phyloP scores from a whole-genome alignment of 2,329 filamentous ascomycete genomes.

The Colletotrichum plurivorum region DNA sequence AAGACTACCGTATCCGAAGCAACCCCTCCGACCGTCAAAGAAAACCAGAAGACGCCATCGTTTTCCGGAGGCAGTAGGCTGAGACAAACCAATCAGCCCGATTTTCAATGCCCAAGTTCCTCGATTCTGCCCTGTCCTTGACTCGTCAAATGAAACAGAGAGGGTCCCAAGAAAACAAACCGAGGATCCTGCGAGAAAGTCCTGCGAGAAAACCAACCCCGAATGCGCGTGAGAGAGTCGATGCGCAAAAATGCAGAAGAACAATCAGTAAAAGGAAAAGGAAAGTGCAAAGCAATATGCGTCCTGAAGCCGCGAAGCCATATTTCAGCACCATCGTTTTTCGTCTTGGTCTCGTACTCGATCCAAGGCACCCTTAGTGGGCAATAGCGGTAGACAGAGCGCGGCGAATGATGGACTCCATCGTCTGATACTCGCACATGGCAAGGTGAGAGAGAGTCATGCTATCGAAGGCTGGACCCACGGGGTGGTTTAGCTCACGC shows the following conservation, averaged over 20 bases:
- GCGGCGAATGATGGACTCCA: constrained; percentile 65
- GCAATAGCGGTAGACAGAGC: constrained; percentile 48
- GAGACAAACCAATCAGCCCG: constrained; percentile 20
- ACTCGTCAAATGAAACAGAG: constrained; percentile 15
- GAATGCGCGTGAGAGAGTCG: not conserved
- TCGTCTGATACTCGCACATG: constrained; percentile 60
- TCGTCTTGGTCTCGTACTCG: constrained; percentile 7
- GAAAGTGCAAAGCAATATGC: constrained; percentile 1
- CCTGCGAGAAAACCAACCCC: not conserved
- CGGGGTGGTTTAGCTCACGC: constrained; percentile 60
- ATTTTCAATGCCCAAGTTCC: not conserved
- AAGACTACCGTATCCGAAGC: constrained; percentile 9
- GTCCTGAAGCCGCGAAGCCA: not conserved
- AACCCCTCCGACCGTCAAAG: constrained; percentile 17
- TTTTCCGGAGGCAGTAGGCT: not conserved
- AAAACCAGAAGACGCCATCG: constrained; percentile 15
- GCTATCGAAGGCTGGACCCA: constrained; percentile 59
- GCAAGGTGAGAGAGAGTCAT: constrained; percentile 64
- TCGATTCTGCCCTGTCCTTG: constrained; percentile 1
- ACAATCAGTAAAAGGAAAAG: not conserved
- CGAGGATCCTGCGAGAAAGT: constrained; percentile 6
- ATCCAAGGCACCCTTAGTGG: not conserved
- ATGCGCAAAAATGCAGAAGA: constrained; percentile 3
- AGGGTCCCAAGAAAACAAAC: constrained; percentile 14
- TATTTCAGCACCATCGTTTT: constrained; percentile 2